phyloP scores from a whole-genome alignment of 345 rosid species.

The Syzygium oleosum region DNA sequence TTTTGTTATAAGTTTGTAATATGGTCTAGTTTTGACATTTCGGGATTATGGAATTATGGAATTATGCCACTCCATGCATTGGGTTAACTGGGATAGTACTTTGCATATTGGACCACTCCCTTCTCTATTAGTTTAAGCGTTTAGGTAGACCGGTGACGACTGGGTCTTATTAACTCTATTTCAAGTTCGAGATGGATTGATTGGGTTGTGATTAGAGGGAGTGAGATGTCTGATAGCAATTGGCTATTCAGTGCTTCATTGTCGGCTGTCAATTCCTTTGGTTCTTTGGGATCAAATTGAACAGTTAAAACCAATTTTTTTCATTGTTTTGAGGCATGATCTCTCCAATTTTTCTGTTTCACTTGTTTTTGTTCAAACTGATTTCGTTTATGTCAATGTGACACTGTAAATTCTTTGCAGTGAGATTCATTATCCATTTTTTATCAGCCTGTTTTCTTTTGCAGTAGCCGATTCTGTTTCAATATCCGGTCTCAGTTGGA shows the following conservation, averaged over 20 bases:
- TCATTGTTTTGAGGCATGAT: not conserved
- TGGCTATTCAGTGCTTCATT: not conserved
- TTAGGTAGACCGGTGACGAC: no score
- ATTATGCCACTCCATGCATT: not conserved
- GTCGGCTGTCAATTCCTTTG: not conserved
- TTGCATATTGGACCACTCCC: not conserved
- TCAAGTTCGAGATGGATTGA: not conserved
- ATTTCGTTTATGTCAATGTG: not conserved
- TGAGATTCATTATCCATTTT: not conserved
- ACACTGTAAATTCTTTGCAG: not conserved
- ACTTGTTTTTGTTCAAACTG: not conserved
- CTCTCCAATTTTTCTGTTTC: not conserved
- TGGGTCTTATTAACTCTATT: not conserved
- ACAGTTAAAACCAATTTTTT: not conserved
- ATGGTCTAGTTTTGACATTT: not conserved
- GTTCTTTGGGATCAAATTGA: not conserved
- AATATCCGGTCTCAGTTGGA: conserved; percentile 63
- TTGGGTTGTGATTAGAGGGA: not conserved
- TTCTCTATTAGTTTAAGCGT: not conserved
- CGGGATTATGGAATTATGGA: not conserved
- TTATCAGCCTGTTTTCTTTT: not conserved
- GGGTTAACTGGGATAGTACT: not conserved
- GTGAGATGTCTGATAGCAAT: not conserved
- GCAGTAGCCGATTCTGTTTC: conserved; percentile 80
- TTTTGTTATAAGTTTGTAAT: not conserved